A percentile compares a stretch with the other conserved stretches of the same genome.
Evolutionary conservation across 2,329 filamentous ascomycete species (phyloP).

Genomic region (Botrytis pseudocinerea): DNA sequence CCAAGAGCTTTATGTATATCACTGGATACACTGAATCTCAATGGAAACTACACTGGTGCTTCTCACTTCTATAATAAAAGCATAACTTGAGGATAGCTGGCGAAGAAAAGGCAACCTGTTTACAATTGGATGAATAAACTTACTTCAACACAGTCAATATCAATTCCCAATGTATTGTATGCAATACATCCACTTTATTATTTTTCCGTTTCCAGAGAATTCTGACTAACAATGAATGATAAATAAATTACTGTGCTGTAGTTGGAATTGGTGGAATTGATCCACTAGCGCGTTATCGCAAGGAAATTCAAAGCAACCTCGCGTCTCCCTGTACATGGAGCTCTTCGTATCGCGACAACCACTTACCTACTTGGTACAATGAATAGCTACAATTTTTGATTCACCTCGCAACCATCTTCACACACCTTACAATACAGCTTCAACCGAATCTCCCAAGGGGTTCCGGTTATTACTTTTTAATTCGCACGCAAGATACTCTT

Average conservation of each 20-base stretch:
- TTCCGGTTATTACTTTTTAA: not conserved
- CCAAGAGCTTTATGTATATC: not conserved
- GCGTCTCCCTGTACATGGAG: constrained; percentile 3
- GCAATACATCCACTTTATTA: not conserved
- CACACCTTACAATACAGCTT: not conserved
- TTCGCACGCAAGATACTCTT: not conserved
- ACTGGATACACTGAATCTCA: constrained; percentile 1
- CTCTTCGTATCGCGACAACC: not conserved
- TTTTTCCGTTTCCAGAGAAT: not conserved
- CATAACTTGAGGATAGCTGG: not conserved
- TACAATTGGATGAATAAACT: not conserved
- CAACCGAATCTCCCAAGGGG: too few species aligned
- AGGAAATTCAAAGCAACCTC: constrained; percentile 3
- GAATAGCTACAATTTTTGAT: not conserved
- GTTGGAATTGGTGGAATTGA: not conserved
- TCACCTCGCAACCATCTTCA: not conserved
- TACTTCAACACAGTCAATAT: not conserved
- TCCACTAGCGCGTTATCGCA: constrained; percentile 15
- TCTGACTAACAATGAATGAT: not conserved
- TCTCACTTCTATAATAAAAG: not conserved
- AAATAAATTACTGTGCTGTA: not conserved
- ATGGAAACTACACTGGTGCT: not conserved
- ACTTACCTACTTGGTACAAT: not conserved
- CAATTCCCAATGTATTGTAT: not conserved
- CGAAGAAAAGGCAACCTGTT: not conserved